Base-by-base conservation (phyloP, 306 rosid genomes). In the Fragaria ananassa region DNA sequence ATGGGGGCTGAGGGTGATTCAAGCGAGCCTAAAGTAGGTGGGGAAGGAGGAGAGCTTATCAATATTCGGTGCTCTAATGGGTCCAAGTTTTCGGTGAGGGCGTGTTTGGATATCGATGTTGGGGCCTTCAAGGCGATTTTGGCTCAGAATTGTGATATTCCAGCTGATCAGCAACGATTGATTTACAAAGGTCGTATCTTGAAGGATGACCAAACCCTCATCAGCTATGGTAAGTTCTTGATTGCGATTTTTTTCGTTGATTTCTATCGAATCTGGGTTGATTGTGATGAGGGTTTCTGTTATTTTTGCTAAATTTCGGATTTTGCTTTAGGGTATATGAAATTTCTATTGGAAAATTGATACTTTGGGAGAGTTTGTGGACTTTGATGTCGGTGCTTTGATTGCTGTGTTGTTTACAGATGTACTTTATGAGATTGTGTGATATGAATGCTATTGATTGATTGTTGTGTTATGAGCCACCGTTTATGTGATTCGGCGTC, bases 141-240 rank as follows among this genome's bases (percentile, higher is more conserved):
- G 53, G 74, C 89, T 76, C 89, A 78, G 75, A 86, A 75, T 70
- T 83, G 85, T 63, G 84, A 83, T 75, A 78, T 83, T 13, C 89
- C 87, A 44, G 81, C 81, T 72, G 83, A 78, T 58, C 89, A 81
- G 81, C 89, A 86, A 72, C 67, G 87, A 60, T 73, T 86, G 81
- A 86, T 86, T 76, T 86, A 86, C 76, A 86, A 86, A 51, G 89
- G 89, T 72, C 89, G 87, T 19, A 86, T 86, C 64, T 78, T 86
- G 80, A 86, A 86, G 82, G 85, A 86, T 42, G 89, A 86, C 76
- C 83, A 86, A 62, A 86, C 83, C 77, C 83, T 86, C 10, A 60
- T 34, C 8, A 78, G 81, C 39, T 86, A 83, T 74, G 89, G 87
- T 86, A 78, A 46, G 81, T 19, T 18, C 35, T 62, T 6, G 19